Evolutionary conservation across 1,284 basidiomycete genomes (phyloP), one percentile per base, ranked within the genome.

Genomic region (Somion occarium): DNA sequence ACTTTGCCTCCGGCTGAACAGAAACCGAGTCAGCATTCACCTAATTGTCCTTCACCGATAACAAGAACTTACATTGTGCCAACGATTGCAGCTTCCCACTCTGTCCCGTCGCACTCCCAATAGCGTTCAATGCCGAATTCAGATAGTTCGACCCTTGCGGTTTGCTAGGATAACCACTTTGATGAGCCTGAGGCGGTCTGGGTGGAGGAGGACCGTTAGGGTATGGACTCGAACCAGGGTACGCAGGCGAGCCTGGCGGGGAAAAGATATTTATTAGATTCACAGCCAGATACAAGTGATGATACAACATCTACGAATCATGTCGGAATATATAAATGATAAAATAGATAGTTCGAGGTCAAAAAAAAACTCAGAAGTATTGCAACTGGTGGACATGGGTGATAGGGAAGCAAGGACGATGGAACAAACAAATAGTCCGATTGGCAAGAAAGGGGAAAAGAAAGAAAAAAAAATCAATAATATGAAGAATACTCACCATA

Each of bases 1-100:
- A 61, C 25, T 48, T 56, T 61, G 19, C 45, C 47, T 2, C 59
- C 49, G 27, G 48, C 51, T 49, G 48, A 49, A 24, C n/a, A 38
- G 22, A 38, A 39, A 34, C 47, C 22, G 46, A 15, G 12, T n/a
- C 25, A 46, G n/a, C 26, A 37, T 42, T 47, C 38, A 39, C 25
- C 26, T 25, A 43, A 22, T 19, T 43, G 4, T 13, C 3, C 4
- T n/a, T 15, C 39, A 41, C 9, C 22, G 20, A 23, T 13, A 18
- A 18, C 5, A 11, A 5, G n/a, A 13, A 26, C 44, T 46, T 27
- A 46, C 44, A 46, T 27, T 46, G 44, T 9, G 44, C 44, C 13
- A 46, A 18, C 9, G 22, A 18, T 15, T 46, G 44, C 7, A 46
- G 3, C 9, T 34, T 46, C 11, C 15, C 44, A 30, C 25, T 24